Percentiles rank a stretch among this genome's conserved stretches.
Evolutionary conservation across 208 protist species (phyloP).

Genomic region (Leishmania turanica): DNA sequence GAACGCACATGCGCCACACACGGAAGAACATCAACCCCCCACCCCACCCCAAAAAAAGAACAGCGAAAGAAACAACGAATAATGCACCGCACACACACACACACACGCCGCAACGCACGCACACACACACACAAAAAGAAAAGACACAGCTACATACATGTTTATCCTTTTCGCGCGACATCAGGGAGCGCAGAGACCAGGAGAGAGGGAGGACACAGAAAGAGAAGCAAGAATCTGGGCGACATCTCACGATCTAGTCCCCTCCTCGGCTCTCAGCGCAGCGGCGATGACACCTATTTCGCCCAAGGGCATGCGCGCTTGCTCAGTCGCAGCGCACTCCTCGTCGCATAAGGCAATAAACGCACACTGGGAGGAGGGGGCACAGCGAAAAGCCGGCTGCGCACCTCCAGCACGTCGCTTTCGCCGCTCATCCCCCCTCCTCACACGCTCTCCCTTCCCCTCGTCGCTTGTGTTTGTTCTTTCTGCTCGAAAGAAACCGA

Average conservation of each 20-base stretch:
- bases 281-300: background rate
- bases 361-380: background rate
- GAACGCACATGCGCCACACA: background rate
- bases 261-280: background rate
- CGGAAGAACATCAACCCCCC: background rate
- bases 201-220: no score
- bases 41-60: background rate
- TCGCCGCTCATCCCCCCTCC: no score
- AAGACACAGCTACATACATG: slow-evolving; percentile 5
- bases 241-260: background rate
- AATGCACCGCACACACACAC: background rate
- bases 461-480: no score
- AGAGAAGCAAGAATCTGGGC: background rate
- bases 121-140: background rate
- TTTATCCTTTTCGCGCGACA: background rate
- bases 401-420: background rate
- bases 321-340: background rate
- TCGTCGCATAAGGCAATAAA: background rate
- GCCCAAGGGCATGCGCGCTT: background rate
- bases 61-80: background rate
- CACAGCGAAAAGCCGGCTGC: background rate
- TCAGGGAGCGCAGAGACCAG: background rate
- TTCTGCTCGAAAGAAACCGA: background rate
- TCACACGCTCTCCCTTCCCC: no score
- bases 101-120: background rate